Conservation (phyloP, 805 yeast genomes). For the Starmerella bacillaris region DNA sequence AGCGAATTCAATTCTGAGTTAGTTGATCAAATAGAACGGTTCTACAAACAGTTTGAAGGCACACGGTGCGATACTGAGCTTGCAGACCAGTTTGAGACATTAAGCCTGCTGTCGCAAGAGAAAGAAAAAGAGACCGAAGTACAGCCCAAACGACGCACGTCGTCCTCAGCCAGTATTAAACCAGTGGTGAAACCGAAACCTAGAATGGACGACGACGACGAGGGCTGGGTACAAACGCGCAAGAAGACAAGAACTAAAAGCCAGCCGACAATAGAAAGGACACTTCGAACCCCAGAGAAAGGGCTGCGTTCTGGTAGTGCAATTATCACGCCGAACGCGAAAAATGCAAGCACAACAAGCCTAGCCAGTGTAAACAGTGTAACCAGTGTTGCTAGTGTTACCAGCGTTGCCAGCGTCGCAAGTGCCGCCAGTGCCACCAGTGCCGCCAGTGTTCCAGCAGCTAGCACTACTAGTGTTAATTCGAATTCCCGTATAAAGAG, state of each 20-base stretch:
- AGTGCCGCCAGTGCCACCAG: no score
- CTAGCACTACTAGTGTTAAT: no score
- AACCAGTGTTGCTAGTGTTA: no score
- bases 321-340: not conserved
- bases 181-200: not conserved
- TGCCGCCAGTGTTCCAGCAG: no score
- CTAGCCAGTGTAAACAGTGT: no score
- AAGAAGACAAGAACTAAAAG: constrained; percentile 3
- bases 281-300: constrained; percentile 1
- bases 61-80: constrained; percentile 2
- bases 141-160: constrained; percentile 1
- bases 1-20: constrained; percentile 2
- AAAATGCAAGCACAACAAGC: no score
- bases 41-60: constrained; percentile 1
- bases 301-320: constrained; percentile 1
- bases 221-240: constrained; percentile 7
- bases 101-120: not conserved
- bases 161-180: not conserved
- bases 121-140: constrained; percentile 1
- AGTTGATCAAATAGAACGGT: constrained; percentile 4
- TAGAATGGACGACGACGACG: not conserved
- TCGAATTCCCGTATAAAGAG: no score
- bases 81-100: constrained; percentile 1
- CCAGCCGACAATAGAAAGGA: not conserved
- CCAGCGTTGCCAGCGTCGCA: no score